Evolutionary conservation across 2,329 filamentous ascomycete genomes (phyloP), one percentile per base, ranked within the genome.

Genomic region (Pseudopithomyces chartarum): DNA sequence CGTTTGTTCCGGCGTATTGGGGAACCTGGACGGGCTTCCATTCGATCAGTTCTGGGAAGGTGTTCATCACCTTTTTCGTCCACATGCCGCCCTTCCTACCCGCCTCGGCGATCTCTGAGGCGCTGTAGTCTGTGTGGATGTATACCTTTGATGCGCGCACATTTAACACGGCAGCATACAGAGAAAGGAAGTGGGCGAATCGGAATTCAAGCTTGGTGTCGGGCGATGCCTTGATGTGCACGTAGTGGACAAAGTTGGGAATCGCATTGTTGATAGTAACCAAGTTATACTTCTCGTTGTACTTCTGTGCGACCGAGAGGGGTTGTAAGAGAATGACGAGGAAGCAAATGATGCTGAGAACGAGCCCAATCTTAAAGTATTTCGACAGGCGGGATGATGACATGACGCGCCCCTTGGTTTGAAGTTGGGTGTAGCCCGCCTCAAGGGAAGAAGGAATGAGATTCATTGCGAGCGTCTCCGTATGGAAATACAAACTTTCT

Each of bases 81-180:
- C 62, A 67, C 20, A 34, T 54, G 42, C 52, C 53, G 23, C 63
- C 60, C 2, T 42, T 42, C 11, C 13, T 2, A 12, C 53, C 45
- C 7, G 62, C 64, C 19, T 56, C 39, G 15, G 17, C 47, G 13
- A 65, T 61, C 22, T 62, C 52, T 6, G 49, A 53, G 17, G 49
- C 53, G 44, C 54, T 65, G 62, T 47, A 63, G 52, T 69, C 65
- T 52, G 61, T 63, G 55, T 67, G 64, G 23, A 68, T 64, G 56
- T 61, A 64, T 29, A 67, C 58, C 13, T 54, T 44, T 3, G 49
- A 50, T 4, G 64, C 59, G 6, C 59, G 54, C 44, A 66, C 52
- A 50, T 61, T 60, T 38, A 64, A 34, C 10, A 59, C 48, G 6
- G 61, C 59, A 6, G 59, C 56, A 39, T 63, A 64, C 1, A 64